Evolutionary conservation across 1,284 basidiomycete genomes (phyloP).

Genomic region (Irpex rosettiformis): DNA sequence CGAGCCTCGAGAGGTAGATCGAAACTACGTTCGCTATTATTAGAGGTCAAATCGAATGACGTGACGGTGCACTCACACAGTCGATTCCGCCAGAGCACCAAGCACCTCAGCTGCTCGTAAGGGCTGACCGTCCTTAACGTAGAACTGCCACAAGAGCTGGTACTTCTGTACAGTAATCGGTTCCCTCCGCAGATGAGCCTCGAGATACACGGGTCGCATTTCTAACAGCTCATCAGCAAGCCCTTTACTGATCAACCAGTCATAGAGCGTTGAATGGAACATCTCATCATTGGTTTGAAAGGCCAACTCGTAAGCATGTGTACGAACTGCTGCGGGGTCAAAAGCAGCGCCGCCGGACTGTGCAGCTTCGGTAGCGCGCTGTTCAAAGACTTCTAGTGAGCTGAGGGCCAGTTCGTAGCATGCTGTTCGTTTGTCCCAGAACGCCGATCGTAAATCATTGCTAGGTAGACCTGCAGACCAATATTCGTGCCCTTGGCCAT

Average conservation of each 20-base stretch:
- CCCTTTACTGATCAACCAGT: constrained; percentile 83
- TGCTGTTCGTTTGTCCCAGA: constrained; percentile 59
- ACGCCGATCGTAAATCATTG: constrained; percentile 57
- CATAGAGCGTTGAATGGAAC: constrained; percentile 93
- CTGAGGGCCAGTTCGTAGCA: constrained; percentile 87
- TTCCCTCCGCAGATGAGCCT: constrained; percentile 81
- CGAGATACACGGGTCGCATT: constrained; percentile 83
- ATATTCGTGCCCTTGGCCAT: constrained; percentile 75
- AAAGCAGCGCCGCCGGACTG: constrained; percentile 24
- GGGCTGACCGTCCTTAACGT: constrained; percentile 87
- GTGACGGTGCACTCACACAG: constrained; percentile 50
- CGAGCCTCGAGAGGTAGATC: constrained; percentile 68
- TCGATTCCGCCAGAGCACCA: constrained; percentile 83
- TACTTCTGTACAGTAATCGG: constrained; percentile 81
- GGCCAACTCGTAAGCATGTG: constrained; percentile 78
- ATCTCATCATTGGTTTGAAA: constrained; percentile 86
- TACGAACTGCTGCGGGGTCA: constrained; percentile 63
- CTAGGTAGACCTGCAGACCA: constrained; percentile 67
- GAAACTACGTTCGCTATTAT: constrained; percentile 43
- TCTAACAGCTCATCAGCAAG: constrained; percentile 89
- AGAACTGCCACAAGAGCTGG: constrained; percentile 95
- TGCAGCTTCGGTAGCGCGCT: constrained; percentile 28
- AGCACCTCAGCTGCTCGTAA: constrained; percentile 87
- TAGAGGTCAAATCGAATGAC: constrained; percentile 1
- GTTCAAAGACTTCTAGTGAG: constrained; percentile 79